Conservation (phyloP, 129 eudicot genomes). For the Pittosporum tobira region DNA sequence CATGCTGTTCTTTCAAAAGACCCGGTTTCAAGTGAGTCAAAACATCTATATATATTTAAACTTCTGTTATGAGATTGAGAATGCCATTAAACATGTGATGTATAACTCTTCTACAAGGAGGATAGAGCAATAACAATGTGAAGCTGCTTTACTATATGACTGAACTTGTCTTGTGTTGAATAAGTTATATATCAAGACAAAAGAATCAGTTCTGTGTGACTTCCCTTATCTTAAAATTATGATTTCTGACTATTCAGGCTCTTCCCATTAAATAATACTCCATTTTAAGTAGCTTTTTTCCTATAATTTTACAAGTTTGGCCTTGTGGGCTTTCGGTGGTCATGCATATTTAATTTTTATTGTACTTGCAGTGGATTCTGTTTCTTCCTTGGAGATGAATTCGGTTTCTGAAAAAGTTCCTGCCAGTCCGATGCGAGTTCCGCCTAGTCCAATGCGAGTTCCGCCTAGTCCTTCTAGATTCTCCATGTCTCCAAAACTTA, state of each 20-base stretch:
- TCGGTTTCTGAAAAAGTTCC: conserved; percentile 47
- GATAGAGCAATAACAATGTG: not conserved
- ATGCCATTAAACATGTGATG: not conserved
- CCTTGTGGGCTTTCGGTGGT: not conserved
- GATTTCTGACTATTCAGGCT: not conserved
- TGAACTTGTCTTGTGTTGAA: not conserved
- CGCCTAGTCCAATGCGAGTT: conserved; percentile 71
- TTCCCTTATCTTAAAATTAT: conserved; percentile 1
- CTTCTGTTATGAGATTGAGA: not conserved
- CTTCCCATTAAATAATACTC: too few species aligned
- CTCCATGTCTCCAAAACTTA: conserved; percentile 74
- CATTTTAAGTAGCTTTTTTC: too few species aligned
- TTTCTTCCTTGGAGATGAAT: conserved; percentile 62
- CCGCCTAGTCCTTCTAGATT: conserved; percentile 88
- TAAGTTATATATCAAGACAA: not conserved
- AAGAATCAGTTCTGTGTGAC: not conserved
- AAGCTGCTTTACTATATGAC: not conserved
- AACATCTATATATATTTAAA: not conserved
- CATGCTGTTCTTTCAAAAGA: conserved; percentile 51
- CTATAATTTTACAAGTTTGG: not conserved
- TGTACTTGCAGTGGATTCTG: conserved; percentile 45
- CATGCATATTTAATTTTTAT: conserved; percentile 5
- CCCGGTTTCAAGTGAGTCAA: conserved; percentile 54
- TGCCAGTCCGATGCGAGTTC: conserved; percentile 60
- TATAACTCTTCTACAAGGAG: not conserved